These are phyloP conservation scores for Spirogloea muscicola DNA, from an alignment of 139 green algal species.

Conservation along the genomic window DNA sequence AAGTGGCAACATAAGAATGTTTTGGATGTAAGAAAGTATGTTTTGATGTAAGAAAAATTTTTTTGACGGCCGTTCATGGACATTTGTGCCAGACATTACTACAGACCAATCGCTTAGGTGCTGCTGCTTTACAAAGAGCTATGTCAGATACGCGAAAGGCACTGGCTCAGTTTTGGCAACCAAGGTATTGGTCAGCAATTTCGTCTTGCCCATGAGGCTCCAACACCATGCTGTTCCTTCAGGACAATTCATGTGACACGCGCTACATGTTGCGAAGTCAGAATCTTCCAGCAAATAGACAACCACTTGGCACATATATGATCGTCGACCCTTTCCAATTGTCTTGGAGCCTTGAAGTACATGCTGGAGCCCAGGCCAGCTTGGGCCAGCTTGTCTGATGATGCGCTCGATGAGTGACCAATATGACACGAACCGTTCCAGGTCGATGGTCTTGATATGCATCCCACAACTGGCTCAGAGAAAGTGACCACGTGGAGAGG, in stretches of 20 bases:
- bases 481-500: neutral
- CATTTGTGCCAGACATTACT: conserved; percentile 71
- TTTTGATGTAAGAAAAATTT: too few relatives aligned
- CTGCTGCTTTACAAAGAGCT: conserved; percentile 81
- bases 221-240: neutral
- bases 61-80: too few relatives aligned
- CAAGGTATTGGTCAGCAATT: neutral
- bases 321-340: neutral
- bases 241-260: neutral
- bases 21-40: too few relatives aligned
- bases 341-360: neutral
- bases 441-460: neutral
- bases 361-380: neutral
- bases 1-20: too few relatives aligned
- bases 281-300: neutral
- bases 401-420: neutral
- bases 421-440: neutral
- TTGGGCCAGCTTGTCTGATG: neutral
- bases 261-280: neutral
- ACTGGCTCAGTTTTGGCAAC: conserved; percentile 60
- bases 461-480: neutral
- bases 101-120: conserved; percentile 26
- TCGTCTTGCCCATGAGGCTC: neutral
- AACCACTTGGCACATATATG: neutral
- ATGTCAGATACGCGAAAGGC: conserved; percentile 62